Conservation (phyloP, 2,329 filamentous ascomycete genomes). For the Podosphaera aphanis region DNA sequence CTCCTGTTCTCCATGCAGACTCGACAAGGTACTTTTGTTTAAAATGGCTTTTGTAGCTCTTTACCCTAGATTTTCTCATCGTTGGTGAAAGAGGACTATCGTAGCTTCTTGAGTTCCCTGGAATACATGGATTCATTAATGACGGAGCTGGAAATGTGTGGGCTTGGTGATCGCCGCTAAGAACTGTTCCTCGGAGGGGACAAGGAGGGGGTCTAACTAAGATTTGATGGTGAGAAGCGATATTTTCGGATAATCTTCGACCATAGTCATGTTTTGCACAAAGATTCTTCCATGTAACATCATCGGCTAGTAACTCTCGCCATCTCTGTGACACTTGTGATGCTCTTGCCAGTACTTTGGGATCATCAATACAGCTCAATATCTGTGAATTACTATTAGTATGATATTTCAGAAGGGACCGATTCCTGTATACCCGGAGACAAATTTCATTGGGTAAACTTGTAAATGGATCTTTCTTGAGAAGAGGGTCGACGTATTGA, state of each 20-base stretch:
- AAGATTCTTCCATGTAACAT: constrained; percentile 94
- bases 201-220: constrained; percentile 10
- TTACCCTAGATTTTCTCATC: constrained; percentile 35
- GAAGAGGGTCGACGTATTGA: constrained; percentile 75
- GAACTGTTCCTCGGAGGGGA: constrained; percentile 8
- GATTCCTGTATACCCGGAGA: constrained; percentile 39
- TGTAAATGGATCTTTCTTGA: constrained; percentile 92
- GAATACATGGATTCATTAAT: constrained; percentile 17
- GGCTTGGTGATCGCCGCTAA: constrained; percentile 7
- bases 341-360: constrained; percentile 73
- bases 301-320: constrained; percentile 81
- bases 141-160: constrained; percentile 24
- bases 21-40: constrained; percentile 95
- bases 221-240: constrained; percentile 7
- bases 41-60: constrained; percentile 88
- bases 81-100: constrained; percentile 23
- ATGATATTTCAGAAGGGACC: background rate
- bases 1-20: constrained; percentile 84
- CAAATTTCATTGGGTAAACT: constrained; percentile 83
- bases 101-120: constrained; percentile 24
- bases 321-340: constrained; percentile 92
- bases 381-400: constrained; percentile 30
- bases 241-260: constrained; percentile 25
- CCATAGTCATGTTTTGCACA: constrained; percentile 88
- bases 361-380: constrained; percentile 89